Evolutionary conservation across 2,329 filamentous ascomycete genomes (phyloP), one percentile per base, ranked within the genome.

Genomic region (Fusarium brevicatenulatum): DNA sequence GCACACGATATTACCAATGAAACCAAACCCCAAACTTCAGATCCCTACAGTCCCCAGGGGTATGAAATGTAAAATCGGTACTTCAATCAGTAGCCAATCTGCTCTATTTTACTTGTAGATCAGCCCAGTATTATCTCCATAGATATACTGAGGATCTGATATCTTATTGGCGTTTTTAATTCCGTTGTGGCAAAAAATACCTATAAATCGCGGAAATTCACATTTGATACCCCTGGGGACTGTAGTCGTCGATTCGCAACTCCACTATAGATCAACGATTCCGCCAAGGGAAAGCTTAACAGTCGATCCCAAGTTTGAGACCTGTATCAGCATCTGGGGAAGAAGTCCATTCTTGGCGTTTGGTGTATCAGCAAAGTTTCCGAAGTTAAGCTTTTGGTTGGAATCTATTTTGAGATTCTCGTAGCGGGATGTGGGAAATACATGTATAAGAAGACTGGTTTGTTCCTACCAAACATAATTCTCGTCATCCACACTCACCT

Each of bases 241-340:
- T n/a, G n/a, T n/a, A 36, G 32, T 28, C 54, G 15, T 19, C 18
- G n/a, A 46, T 28, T 56, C 32, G 13, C 32, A n/a, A 25, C 39
- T 36, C 44, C 30, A 68, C 46, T 19, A 23, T 37, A 9, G 25
- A 13, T 39, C 34, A 39, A 19, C 21, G 9, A 21, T 30, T 36
- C 49, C 49, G 66, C 66, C 64, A 55, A 68, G 64, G 40, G 37
- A 68, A 68, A 68, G 66, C 66, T 68, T 68, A 21, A 53, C 36
- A 30, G 37, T 21, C 42, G 40, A 69, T 70, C 66, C 40, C 12
- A 46, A 43, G 42, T 39, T 54, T 69, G n/a, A 34, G 39, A 65
- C 46, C 36, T 59, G 36, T 50, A 23, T 53, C 46, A 58, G 40
- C 30, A 40, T 18, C 39, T 40, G 50, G 52, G 32, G 52, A 32